These are phyloP conservation scores for Xylaria sp. DNA, from an alignment of 2,329 filamentous ascomycete species.

Conservation along the genomic window DNA sequence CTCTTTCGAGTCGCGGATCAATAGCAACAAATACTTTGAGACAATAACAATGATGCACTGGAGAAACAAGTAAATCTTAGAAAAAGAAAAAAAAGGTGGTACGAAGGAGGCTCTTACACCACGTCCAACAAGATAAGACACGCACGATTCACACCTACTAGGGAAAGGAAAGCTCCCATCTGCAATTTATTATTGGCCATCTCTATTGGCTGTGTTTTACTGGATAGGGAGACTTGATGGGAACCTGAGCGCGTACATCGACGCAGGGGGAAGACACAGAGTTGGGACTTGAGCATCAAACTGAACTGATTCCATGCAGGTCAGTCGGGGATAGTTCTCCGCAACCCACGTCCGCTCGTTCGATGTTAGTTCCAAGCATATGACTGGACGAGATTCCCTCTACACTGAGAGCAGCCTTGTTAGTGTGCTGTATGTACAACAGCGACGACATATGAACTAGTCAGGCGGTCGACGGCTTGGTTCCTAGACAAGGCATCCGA, in stretches of 20 bases:
- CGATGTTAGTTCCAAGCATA: constrained; percentile 14
- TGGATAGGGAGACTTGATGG: constrained; percentile 21
- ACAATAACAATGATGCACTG: background rate
- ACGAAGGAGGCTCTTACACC: constrained; percentile 22
- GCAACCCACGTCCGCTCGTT: constrained; percentile 23
- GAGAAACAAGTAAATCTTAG: too few relatives aligned
- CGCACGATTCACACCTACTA: constrained; percentile 9
- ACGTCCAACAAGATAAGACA: constrained; percentile 9
- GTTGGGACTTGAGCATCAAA: constrained; percentile 15
- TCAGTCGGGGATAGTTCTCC: constrained; percentile 27
- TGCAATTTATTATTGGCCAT: constrained; percentile 11
- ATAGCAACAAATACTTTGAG: background rate
- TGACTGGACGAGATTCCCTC: constrained; percentile 20
- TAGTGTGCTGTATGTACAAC: background rate
- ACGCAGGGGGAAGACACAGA: constrained; percentile 33
- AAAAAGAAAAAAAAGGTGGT: background rate
- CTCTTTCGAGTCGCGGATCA: background rate
- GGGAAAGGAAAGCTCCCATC: constrained; percentile 23
- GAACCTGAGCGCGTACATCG: constrained; percentile 30
- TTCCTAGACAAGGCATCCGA: background rate
- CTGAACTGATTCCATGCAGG: constrained; percentile 20
- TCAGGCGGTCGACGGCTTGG: background rate
- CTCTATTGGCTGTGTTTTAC: constrained; percentile 21
- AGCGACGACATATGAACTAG: background rate
- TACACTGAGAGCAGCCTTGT: background rate